Conservation (phyloP, 1,139 yeast genomes). For the Protomyces arabidopsidicola region DNA sequence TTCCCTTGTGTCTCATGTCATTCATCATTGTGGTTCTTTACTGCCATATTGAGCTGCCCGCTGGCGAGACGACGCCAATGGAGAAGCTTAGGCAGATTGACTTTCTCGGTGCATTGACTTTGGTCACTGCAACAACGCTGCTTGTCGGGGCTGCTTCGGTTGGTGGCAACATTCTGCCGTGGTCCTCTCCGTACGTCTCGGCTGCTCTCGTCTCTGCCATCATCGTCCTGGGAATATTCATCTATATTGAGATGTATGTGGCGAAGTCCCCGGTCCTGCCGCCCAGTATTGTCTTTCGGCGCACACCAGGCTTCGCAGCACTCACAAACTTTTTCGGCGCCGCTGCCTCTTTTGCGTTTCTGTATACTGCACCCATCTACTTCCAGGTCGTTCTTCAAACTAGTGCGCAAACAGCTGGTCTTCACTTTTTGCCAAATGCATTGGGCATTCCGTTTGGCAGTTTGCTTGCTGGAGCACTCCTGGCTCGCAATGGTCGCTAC, state of each 20-base stretch:
- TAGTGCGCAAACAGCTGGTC: slow-evolving; percentile 33
- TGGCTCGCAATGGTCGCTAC: slow-evolving; percentile 60
- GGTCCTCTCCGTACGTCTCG: slow-evolving; percentile 42
- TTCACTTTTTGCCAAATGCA: slow-evolving; percentile 34
- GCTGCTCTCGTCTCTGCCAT: slow-evolving; percentile 36
- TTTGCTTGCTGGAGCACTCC: slow-evolving; percentile 32
- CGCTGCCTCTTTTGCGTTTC: slow-evolving; percentile 52
- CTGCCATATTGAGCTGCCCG: slow-evolving; percentile 28
- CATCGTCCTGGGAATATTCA: slow-evolving; percentile 42
- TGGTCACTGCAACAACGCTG: slow-evolving; percentile 53
- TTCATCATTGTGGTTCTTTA: slow-evolving; percentile 31
- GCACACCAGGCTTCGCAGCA: slow-evolving; percentile 26
- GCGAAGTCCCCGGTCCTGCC: slow-evolving; percentile 58
- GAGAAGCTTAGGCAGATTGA: slow-evolving; percentile 50
- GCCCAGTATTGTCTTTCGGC: slow-evolving; percentile 29
- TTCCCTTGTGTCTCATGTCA: slow-evolving; percentile 59
- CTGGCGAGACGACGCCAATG: slow-evolving; percentile 13
- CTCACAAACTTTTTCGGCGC: slow-evolving; percentile 57
- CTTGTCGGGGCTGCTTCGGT: slow-evolving; percentile 63
- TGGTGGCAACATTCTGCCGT: slow-evolving; percentile 55
- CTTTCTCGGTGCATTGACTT: slow-evolving; percentile 60
- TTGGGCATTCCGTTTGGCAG: slow-evolving; percentile 34
- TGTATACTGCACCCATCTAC: slow-evolving; percentile 54
- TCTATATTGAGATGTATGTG: slow-evolving; percentile 50
- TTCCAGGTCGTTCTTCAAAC: slow-evolving; percentile 33